Conservation (phyloP, 257 asterid genomes). For the Paulownia fortunei region DNA sequence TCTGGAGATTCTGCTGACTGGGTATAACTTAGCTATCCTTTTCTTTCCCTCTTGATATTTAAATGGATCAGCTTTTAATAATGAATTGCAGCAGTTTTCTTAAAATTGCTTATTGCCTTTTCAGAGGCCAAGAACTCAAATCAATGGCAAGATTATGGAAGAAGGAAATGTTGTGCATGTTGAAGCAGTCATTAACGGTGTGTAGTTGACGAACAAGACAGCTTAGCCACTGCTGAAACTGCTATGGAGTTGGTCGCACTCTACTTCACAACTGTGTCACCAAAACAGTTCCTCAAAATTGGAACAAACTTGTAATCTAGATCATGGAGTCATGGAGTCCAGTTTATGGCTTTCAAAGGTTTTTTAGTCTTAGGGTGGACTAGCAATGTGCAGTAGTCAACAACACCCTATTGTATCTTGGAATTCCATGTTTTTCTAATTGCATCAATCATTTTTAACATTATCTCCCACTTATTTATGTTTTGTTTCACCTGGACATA, state of each 20-base stretch:
- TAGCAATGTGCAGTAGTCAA: slow-evolving; percentile 29
- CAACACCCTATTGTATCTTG: slow-evolving; percentile 41
- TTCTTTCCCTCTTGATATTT: neutral
- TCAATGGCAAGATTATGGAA: slow-evolving; percentile 88
- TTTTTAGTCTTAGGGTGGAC: slow-evolving; percentile 14
- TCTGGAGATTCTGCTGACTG: slow-evolving; percentile 75
- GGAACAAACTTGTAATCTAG: slow-evolving; percentile 43
- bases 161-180: slow-evolving; percentile 75
- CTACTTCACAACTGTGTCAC: neutral
- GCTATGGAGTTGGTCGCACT: too few species aligned
- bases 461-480: neutral
- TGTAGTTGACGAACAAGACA: slow-evolving; percentile 42
- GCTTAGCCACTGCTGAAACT: too few species aligned
- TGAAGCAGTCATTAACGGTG: slow-evolving; percentile 75
- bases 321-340: slow-evolving; percentile 30
- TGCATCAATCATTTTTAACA: slow-evolving; percentile 30
- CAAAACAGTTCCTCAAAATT: neutral
- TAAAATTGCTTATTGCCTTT: slow-evolving; percentile 24
- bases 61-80: neutral
- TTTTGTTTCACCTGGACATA: too few species aligned
- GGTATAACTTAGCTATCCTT: slow-evolving; percentile 50
- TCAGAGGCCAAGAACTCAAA: slow-evolving; percentile 92
- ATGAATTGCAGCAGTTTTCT: neutral
- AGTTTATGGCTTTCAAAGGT: slow-evolving; percentile 30
- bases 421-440: slow-evolving; percentile 37